Base-by-base conservation (phyloP, 1,284 basidiomycete genomes). In the Ceratobasidium sp. region DNA sequence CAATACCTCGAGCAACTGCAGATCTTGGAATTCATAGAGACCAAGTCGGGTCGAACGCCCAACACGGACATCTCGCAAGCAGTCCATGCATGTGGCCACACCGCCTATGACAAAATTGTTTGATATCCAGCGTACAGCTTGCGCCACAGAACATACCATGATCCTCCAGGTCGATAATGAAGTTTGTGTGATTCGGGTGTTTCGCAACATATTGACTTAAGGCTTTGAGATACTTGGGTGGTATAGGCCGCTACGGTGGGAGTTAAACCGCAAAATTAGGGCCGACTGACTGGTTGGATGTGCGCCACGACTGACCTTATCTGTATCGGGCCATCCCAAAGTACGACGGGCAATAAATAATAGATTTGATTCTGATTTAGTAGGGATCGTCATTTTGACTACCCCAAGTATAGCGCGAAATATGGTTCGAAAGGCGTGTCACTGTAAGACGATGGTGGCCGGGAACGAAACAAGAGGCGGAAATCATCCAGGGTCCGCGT, bases 151-250 rank as follows among this genome's bases (percentile, higher is more conserved):
- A 58, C 68, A 46, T 61, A 64, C 75, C 78, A 3, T 33, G 63
- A 23, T 77, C 73, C 6, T 64, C 56, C n/a, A 77, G 53, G 58
- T 80, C 78, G 18, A 80, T 69, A 49, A 77, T 18, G 42, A 80
- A 80, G 28, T 78, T 46, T 58, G 64, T 67, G 39, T 75, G 69
- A 23, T 75, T 15, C 5, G 80, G 78, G 39, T 79, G 63, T 28
- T 42, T 67, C 39, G 56, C 42, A 40, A 78, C 56, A 51, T 73
- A 77, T 53, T 56, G 51, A 20, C 51, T 33, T 12, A 80, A 58
- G 20, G 71, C 68, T 26, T 60, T 44, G 12, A 77, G 44, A 66
- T 80, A 80, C 18, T 60, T 26, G 39, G 53, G 42, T 42, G 80
- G 75, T 10, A 79, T 40, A 46, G 64, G 23, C 7, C 55, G 13